Conservation (phyloP, 176 grass and related monocot genomes). For the Zoysia pacifica region DNA sequence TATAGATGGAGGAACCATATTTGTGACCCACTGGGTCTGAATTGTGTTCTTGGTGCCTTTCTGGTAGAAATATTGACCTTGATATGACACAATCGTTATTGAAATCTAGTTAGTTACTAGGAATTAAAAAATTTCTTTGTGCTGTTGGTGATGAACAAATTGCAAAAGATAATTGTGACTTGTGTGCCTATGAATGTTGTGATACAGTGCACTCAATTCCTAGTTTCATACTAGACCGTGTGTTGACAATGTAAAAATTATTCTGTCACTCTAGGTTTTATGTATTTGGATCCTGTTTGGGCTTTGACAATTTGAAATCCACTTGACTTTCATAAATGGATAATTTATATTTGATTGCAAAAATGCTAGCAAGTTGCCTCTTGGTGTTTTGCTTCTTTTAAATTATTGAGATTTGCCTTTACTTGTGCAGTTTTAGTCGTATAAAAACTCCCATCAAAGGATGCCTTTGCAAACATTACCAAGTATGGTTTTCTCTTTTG, state of each 20-base stretch:
- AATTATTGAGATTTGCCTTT: constrained; percentile 24
- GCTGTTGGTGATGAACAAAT: neutral
- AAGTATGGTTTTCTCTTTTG: constrained; percentile 53
- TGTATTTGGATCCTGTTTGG: neutral
- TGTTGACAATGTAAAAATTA: constrained; percentile 9
- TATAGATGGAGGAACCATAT: neutral
- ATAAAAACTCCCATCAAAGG: constrained; percentile 87
- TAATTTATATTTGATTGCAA: constrained; percentile 23
- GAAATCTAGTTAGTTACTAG: constrained; percentile 13
- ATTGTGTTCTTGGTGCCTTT: neutral
- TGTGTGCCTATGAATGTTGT: neutral
- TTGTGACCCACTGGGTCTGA: neutral
- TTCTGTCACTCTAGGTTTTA: constrained; percentile 8
- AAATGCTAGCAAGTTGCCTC: constrained; percentile 25
- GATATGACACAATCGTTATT: constrained; percentile 16
- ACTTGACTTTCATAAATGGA: neutral
- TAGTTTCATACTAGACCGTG: constrained; percentile 1
- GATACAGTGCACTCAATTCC: neutral
- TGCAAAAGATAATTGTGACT: constrained; percentile 8
- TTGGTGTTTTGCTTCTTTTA: neutral
- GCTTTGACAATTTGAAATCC: neutral
- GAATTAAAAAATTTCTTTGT: neutral
- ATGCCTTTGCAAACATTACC: constrained; percentile 85
- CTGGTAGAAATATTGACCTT: neutral
- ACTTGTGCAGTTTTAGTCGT: constrained; percentile 67